phyloP scores from a whole-genome alignment of 1,139 yeast species.

The Magnusiomyces starmeri region DNA sequence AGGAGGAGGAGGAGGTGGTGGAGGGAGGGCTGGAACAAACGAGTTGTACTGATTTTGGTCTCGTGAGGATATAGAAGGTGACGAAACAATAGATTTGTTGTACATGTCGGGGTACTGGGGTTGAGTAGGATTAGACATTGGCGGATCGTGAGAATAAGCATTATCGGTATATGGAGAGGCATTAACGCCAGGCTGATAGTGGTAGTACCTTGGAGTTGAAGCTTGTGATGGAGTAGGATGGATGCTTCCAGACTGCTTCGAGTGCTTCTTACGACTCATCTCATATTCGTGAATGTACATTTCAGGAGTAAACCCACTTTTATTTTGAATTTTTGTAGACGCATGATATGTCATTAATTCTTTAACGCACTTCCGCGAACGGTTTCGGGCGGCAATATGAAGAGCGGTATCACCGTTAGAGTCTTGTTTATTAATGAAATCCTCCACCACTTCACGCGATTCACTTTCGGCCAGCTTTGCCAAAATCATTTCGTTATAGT shows the following conservation, averaged over 20 bases:
- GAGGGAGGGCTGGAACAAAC: too few species aligned
- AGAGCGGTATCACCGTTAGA: conserved; percentile 81
- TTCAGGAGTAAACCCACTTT: conserved; percentile 65
- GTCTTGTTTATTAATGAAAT: conserved; percentile 71
- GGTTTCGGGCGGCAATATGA: conserved; percentile 70
- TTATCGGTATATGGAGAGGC: too few species aligned
- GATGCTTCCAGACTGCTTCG: not conserved
- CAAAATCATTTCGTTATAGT: conserved; percentile 71
- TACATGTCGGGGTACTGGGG: too few species aligned
- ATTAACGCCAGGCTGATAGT: too few species aligned
- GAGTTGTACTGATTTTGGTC: too few species aligned
- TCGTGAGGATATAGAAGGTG: too few species aligned
- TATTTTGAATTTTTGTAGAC: conserved; percentile 61
- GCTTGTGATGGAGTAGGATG: too few species aligned
- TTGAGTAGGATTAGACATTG: too few species aligned
- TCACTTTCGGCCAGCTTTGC: conserved; percentile 54
- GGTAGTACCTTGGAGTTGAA: too few species aligned
- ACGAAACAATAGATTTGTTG: too few species aligned
- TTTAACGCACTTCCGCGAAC: conserved; percentile 68
- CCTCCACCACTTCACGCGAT: conserved; percentile 37
- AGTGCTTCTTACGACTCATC: conserved; percentile 20
- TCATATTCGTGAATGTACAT: conserved; percentile 53
- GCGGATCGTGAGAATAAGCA: too few species aligned
- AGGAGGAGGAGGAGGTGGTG: too few species aligned
- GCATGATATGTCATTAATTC: conserved; percentile 69